phyloP scores from a whole-genome alignment of 2,329 filamentous ascomycete species.

The Aciculosporium take region DNA sequence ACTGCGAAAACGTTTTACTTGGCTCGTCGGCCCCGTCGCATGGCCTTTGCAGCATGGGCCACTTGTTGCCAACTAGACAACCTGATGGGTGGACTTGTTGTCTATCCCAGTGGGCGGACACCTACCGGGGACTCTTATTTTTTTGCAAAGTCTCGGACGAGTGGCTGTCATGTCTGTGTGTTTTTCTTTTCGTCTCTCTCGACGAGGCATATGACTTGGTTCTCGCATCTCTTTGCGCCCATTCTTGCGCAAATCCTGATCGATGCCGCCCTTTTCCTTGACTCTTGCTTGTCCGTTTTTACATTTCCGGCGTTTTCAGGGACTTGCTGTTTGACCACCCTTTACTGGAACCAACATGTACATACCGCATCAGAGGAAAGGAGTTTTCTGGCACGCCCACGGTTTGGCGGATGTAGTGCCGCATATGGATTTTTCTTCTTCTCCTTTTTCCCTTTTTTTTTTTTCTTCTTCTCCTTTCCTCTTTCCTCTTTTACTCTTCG shows the following conservation, averaged over 20 bases:
- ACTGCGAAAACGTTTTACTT: not conserved
- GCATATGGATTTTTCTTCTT: not conserved
- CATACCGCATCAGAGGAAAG: constrained; percentile 3
- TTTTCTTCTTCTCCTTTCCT: not conserved
- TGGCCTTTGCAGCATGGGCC: not conserved
- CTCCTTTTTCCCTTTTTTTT: not conserved
- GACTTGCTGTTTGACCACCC: constrained; percentile 8
- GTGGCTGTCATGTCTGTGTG: not conserved
- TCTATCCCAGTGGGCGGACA: not conserved
- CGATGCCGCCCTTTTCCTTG: constrained; percentile 1
- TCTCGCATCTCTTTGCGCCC: constrained; percentile 6
- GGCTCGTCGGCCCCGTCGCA: not conserved
- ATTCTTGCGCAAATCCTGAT: not conserved
- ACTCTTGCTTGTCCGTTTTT: not conserved
- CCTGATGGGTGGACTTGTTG: constrained; percentile 1
- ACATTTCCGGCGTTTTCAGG: constrained; percentile 12
- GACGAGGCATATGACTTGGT: constrained; percentile 9
- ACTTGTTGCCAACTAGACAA: not conserved
- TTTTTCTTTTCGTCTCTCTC: constrained; percentile 4
- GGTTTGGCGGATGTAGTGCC: constrained; percentile 4
- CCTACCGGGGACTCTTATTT: not conserved
- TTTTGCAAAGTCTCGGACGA: not conserved
- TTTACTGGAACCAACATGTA: not conserved
- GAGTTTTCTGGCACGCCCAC: constrained; percentile 4
- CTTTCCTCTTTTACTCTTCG: not conserved